A percentile compares a stretch with the other conserved stretches of the same genome.
Conservation (phyloP, 345 rosid genomes). For the Rhodomyrtus tomentosa region DNA sequence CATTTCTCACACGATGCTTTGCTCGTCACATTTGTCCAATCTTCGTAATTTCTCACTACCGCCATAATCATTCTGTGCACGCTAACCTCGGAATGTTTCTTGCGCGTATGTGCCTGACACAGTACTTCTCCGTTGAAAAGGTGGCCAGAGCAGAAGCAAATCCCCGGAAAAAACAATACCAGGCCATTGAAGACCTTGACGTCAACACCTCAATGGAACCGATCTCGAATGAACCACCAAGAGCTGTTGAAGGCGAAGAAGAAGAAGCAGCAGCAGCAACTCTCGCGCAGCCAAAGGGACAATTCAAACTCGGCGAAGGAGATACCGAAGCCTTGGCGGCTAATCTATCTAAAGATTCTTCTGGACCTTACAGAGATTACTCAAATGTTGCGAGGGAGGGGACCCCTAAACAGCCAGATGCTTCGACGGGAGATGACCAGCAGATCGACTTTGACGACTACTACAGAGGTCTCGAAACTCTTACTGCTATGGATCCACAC, state of each 20-base stretch:
- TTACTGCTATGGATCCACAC: slow-evolving; percentile 11
- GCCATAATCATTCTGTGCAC: not conserved
- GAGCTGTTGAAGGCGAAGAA: slow-evolving; percentile 13
- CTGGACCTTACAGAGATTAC: not conserved
- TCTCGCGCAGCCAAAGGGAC: slow-evolving; percentile 31
- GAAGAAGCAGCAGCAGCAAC: slow-evolving; percentile 50
- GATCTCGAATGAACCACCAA: not conserved
- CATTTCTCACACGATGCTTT: not conserved
- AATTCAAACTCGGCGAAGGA: slow-evolving; percentile 27
- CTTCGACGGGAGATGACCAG: not conserved
- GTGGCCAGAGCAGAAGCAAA: not conserved
- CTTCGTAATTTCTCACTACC: not conserved
- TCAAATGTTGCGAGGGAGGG: not conserved
- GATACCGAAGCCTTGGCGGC: not conserved
- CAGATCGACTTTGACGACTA: slow-evolving; percentile 16
- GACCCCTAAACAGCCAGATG: not conserved
- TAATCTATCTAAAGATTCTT: not conserved
- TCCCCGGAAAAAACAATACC: not conserved
- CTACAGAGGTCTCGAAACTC: slow-evolving; percentile 21
- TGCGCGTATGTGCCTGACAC: not conserved
- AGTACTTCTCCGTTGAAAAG: slow-evolving; percentile 50
- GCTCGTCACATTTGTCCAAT: not conserved
- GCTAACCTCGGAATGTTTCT: not conserved
- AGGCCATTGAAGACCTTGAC: not conserved
- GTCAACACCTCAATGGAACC: not conserved